A percentile compares a stretch with the other conserved stretches of the same genome.
Evolutionary conservation across 768 basidiomycete species (phyloP).

Genomic region (Tricholoma sp.): DNA sequence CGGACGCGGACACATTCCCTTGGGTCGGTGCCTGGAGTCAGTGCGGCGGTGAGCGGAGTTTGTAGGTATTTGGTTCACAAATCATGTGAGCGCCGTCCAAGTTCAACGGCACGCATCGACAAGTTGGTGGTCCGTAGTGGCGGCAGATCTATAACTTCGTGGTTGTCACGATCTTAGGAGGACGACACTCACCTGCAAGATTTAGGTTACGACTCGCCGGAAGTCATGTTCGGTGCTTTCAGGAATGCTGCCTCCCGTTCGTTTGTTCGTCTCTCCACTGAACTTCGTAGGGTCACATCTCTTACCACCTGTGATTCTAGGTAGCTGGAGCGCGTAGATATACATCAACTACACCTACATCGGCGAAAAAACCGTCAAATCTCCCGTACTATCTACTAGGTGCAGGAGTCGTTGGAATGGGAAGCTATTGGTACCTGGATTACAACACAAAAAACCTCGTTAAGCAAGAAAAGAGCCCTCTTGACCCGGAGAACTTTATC

Average conservation of each 20-base stretch:
- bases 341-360: conserved; percentile 37
- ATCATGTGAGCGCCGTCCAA: too few species aligned
- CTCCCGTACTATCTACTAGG: conserved; percentile 44
- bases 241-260: conserved; percentile 37
- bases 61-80: too few species aligned
- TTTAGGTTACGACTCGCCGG: too few species aligned
- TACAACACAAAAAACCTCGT: conserved; percentile 13
- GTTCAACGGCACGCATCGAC: too few species aligned
- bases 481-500: conserved; percentile 70
- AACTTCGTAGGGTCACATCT: not conserved
- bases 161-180: too few species aligned
- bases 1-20: too few species aligned
- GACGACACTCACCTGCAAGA: too few species aligned
- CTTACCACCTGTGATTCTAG: conserved; percentile 15
- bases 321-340: conserved; percentile 37
- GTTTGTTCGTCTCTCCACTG: conserved; percentile 24
- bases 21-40: too few species aligned
- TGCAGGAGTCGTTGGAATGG: conserved; percentile 39
- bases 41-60: too few species aligned
- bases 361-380: conserved; percentile 43
- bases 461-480: conserved; percentile 58
- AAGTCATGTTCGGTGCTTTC: conserved; percentile 20
- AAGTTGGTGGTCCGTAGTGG: too few species aligned
- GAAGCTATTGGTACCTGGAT: conserved; percentile 48
- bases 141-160: too few species aligned